Evolutionary conservation across 2,329 filamentous ascomycete genomes (phyloP).

Genomic region (Cladorrhinum sp.): DNA sequence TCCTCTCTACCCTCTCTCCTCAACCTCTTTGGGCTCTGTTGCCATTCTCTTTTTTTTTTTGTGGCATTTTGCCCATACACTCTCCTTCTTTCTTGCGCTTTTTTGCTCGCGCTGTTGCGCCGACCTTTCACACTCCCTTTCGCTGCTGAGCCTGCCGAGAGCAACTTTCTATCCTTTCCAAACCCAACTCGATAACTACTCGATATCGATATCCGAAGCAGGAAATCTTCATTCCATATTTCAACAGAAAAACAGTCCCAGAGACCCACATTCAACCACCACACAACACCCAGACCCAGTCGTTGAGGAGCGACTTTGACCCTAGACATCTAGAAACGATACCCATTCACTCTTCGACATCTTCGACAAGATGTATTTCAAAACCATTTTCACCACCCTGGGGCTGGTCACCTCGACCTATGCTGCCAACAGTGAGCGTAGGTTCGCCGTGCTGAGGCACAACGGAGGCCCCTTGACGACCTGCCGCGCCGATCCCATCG

Average conservation of each 20-base stretch:
- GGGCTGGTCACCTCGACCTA: constrained; percentile 40
- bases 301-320: constrained; percentile 11
- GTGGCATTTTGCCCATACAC: constrained; percentile 19
- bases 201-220: constrained; percentile 2
- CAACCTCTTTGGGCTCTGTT: constrained; percentile 25
- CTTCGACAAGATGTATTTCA: constrained; percentile 22
- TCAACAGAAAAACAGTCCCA: constrained; percentile 20
- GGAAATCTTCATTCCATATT: constrained; percentile 11
- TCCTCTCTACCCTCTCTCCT: constrained; percentile 13
- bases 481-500: constrained; percentile 65
- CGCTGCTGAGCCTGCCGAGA: neutral
- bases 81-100: constrained; percentile 20
- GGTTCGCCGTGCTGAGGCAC: constrained; percentile 69
- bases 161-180: neutral
- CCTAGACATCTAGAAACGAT: constrained; percentile 2
- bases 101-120: constrained; percentile 7
- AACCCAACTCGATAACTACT: neutral
- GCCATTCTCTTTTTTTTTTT: constrained; percentile 22
- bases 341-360: neutral
- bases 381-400: constrained; percentile 29
- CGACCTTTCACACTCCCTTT: constrained; percentile 24
- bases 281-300: neutral
- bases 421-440: constrained; percentile 42
- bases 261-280: constrained; percentile 9
- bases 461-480: constrained; percentile 59